These are phyloP conservation scores for Vitis labrusca DNA, from an alignment of 164 flowering plant species.

Conservation along the genomic window DNA sequence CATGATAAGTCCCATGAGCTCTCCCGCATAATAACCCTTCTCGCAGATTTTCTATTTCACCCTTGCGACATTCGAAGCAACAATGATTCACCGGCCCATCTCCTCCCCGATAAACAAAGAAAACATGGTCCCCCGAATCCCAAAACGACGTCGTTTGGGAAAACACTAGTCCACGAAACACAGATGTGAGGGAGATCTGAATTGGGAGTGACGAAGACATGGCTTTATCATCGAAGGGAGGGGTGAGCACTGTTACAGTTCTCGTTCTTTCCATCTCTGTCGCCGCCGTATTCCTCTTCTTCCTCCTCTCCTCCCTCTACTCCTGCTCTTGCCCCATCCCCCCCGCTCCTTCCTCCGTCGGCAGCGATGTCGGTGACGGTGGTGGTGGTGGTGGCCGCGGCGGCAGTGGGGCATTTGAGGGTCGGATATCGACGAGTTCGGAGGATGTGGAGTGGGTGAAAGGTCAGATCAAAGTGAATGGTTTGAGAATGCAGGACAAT, in stretches of 20 bases:
- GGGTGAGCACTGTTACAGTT: conserved; percentile 49
- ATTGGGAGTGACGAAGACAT: background rate
- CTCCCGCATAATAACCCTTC: too few relatives aligned
- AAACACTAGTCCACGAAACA: too few relatives aligned
- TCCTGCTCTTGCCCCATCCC: conserved; percentile 44
- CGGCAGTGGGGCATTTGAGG: conserved; percentile 1
- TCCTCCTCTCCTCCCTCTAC: conserved; percentile 54
- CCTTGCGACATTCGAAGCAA: too few relatives aligned
- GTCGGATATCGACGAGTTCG: conserved; percentile 38
- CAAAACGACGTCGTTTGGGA: too few relatives aligned
- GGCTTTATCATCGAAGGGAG: conserved; percentile 27
- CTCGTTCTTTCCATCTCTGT: conserved; percentile 39
- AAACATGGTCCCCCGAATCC: too few relatives aligned
- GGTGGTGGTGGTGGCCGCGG: background rate
- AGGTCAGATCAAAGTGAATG: conserved; percentile 59
- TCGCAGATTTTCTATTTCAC: too few relatives aligned
- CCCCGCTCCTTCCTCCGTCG: conserved; percentile 9
- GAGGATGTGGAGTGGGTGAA: conserved; percentile 81
- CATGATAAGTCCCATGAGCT: too few relatives aligned
- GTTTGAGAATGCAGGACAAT: conserved; percentile 64
- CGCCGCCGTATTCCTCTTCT: conserved; percentile 52
- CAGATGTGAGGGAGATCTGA: too few relatives aligned
- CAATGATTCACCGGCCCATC: too few relatives aligned
- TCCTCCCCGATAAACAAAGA: too few relatives aligned
- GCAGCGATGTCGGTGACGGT: background rate